Evolutionary conservation across 1,284 basidiomycete genomes (phyloP).

Genomic region (Vanrija pseudolonga): DNA sequence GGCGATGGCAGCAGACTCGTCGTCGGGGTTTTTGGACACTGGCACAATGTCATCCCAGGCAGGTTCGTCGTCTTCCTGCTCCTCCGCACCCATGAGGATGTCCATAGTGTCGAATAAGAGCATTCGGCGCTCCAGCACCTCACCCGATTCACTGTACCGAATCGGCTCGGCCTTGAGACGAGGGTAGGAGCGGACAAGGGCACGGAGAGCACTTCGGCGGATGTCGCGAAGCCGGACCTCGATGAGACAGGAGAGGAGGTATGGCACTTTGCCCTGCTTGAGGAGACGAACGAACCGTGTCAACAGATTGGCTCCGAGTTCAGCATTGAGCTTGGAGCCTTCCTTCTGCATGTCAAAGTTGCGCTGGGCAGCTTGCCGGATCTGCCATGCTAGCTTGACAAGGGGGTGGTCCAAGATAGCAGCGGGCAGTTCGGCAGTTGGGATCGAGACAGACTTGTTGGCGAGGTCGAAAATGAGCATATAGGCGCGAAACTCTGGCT

Average conservation of each 20-base stretch:
- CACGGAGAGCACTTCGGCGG: slow-evolving; percentile 53
- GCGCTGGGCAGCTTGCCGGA: slow-evolving; percentile 74
- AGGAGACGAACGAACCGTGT: slow-evolving; percentile 56
- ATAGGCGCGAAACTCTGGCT: slow-evolving; percentile 94
- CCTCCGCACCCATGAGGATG: slow-evolving; percentile 51
- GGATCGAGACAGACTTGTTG: slow-evolving; percentile 71
- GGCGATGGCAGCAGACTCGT: slow-evolving; percentile 32
- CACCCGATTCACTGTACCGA: slow-evolving; percentile 28
- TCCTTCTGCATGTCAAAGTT: slow-evolving; percentile 60
- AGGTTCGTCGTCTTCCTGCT: slow-evolving; percentile 42
- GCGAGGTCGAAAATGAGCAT: slow-evolving; percentile 87
- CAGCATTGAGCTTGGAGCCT: slow-evolving; percentile 53
- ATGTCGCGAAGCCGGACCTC: slow-evolving; percentile 55
- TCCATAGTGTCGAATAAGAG: slow-evolving; percentile 37
- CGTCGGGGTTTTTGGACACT: slow-evolving; percentile 20
- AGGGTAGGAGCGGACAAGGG: slow-evolving; percentile 52
- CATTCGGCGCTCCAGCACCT: slow-evolving; percentile 38
- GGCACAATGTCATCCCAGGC: slow-evolving; percentile 45
- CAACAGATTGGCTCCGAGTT: slow-evolving; percentile 58
- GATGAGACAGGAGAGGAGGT: slow-evolving; percentile 55
- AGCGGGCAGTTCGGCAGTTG: slow-evolving; percentile 66
- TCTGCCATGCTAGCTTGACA: slow-evolving; percentile 73
- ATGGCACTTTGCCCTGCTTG: slow-evolving; percentile 44
- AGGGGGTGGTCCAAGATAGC: slow-evolving; percentile 68
- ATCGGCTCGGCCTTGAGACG: slow-evolving; percentile 44